These are phyloP conservation scores for Achlya hypogyna DNA, from an alignment of 352 stramenopile genomes.

Conservation along the genomic window DNA sequence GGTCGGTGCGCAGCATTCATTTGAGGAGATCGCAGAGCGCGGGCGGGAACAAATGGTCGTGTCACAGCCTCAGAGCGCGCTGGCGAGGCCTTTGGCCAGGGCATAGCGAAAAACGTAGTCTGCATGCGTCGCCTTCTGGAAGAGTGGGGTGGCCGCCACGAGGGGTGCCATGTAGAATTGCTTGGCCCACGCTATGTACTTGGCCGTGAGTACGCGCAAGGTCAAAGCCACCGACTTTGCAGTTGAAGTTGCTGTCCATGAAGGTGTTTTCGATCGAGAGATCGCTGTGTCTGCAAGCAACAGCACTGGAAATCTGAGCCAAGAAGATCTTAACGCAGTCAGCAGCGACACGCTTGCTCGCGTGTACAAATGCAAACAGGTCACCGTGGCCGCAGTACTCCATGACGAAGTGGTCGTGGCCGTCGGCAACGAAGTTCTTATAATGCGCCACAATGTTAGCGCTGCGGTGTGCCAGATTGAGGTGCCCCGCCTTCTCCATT, in stretches of 20 bases:
- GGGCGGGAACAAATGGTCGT: not conserved
- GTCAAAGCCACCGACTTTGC: constrained; percentile 15
- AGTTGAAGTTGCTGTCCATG: constrained; percentile 53
- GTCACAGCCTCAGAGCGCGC: not conserved
- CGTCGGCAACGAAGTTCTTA: constrained; percentile 32
- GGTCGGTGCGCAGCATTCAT: not conserved
- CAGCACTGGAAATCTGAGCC: constrained; percentile 68
- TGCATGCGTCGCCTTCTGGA: constrained; percentile 28
- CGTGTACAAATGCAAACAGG: constrained; percentile 34
- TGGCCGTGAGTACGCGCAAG: constrained; percentile 10
- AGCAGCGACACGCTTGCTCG: not conserved
- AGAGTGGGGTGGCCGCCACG: constrained; percentile 46
- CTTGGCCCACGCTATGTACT: constrained; percentile 39
- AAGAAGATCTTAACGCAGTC: constrained; percentile 25
- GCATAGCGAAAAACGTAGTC: not conserved
- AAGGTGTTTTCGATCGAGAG: constrained; percentile 94
- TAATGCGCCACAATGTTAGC: constrained; percentile 35
- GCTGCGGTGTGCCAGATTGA: constrained; percentile 22
- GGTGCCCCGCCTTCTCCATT: constrained; percentile 11
- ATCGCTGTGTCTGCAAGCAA: constrained; percentile 85
- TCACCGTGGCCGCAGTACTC: constrained; percentile 54
- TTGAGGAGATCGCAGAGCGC: not conserved
- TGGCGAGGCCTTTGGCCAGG: not conserved
- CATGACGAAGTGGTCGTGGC: constrained; percentile 38
- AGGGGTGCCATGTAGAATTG: constrained; percentile 58